Evolutionary conservation across 495 filamentous ascomycete genomes (phyloP).

Genomic region (Bathelium albidoporum): DNA sequence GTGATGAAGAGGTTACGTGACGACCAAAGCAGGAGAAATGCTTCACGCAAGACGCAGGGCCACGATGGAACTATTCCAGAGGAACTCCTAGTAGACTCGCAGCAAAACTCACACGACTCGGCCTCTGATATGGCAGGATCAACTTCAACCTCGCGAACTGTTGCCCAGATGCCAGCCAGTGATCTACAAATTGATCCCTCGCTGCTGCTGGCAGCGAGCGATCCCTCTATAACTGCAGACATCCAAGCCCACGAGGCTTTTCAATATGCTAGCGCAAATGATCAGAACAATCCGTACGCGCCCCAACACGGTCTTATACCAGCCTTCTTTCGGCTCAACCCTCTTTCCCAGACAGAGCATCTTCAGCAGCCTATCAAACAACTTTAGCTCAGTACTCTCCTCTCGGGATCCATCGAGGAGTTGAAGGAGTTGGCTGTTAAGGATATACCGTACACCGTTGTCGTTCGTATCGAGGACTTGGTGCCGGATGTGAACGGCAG

Average conservation of each 20-base stretch:
- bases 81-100: neutral
- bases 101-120: neutral
- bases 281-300: slow-evolving; percentile 29
- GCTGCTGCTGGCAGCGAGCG: slow-evolving; percentile 38
- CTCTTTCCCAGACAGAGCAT: slow-evolving; percentile 39
- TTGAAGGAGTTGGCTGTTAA: slow-evolving; percentile 44
- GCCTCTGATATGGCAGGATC: neutral
- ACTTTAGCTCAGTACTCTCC: slow-evolving; percentile 54
- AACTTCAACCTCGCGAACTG: slow-evolving; percentile 25
- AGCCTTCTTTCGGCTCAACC: slow-evolving; percentile 56
- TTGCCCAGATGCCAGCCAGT: slow-evolving; percentile 8
- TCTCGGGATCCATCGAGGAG: slow-evolving; percentile 44
- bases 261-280: slow-evolving; percentile 18
- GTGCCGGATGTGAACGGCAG: slow-evolving; percentile 48
- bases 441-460: slow-evolving; percentile 45
- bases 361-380: slow-evolving; percentile 27
- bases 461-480: slow-evolving; percentile 54
- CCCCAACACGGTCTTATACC: slow-evolving; percentile 34
- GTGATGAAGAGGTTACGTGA: slow-evolving; percentile 64
- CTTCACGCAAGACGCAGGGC: slow-evolving; percentile 40
- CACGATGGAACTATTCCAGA: slow-evolving; percentile 26
- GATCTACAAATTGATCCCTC: slow-evolving; percentile 61
- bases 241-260: slow-evolving; percentile 35
- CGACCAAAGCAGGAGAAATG: slow-evolving; percentile 51
- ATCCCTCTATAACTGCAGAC: slow-evolving; percentile 35